Evolutionary conservation across 495 filamentous ascomycete genomes (phyloP).

Genomic region (Xeromyces bisporus): DNA sequence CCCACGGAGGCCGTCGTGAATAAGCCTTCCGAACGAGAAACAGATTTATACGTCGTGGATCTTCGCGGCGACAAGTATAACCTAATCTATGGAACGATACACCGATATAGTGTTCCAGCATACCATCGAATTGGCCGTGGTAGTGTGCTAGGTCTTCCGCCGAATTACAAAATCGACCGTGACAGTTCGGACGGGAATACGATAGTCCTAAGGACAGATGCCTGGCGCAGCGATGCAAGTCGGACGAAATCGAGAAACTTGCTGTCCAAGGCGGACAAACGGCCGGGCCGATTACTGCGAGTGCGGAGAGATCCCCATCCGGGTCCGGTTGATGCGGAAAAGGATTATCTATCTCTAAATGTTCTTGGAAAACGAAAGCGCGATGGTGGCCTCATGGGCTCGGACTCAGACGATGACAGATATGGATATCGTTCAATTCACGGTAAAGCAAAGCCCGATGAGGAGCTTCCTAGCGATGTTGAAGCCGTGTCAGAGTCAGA

Average conservation of each 20-base stretch:
- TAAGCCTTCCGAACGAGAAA: constrained; percentile 5
- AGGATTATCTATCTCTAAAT: constrained; percentile 31
- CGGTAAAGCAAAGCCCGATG: constrained; percentile 39
- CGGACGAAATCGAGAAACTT: constrained; percentile 11
- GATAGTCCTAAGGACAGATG: constrained; percentile 23
- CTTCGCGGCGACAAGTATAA: constrained; percentile 44
- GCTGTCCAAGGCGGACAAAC: constrained; percentile 7
- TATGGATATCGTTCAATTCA: constrained; percentile 56
- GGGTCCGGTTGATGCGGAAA: constrained; percentile 10
- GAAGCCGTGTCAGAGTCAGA: constrained; percentile 36
- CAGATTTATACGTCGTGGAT: constrained; percentile 31
- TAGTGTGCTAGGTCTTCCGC: constrained; percentile 36
- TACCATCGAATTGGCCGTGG: constrained; percentile 46
- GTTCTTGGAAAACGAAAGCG: constrained; percentile 11
- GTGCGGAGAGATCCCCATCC: constrained; percentile 8
- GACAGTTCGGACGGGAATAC: constrained; percentile 26
- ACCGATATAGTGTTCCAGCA: constrained; percentile 41
- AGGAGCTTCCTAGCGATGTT: constrained; percentile 31
- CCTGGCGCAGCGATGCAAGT: constrained; percentile 9
- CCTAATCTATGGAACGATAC: constrained; percentile 40
- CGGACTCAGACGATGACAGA: constrained; percentile 27
- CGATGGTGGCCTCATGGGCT: constrained; percentile 2
- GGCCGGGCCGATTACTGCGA: constrained; percentile 9
- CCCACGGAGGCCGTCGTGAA: constrained; percentile 5
- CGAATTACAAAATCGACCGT: constrained; percentile 35